Evolutionary conservation across 2,329 filamentous ascomycete species (phyloP).

Genomic region (Stagonosporopsis tanaceti): DNA sequence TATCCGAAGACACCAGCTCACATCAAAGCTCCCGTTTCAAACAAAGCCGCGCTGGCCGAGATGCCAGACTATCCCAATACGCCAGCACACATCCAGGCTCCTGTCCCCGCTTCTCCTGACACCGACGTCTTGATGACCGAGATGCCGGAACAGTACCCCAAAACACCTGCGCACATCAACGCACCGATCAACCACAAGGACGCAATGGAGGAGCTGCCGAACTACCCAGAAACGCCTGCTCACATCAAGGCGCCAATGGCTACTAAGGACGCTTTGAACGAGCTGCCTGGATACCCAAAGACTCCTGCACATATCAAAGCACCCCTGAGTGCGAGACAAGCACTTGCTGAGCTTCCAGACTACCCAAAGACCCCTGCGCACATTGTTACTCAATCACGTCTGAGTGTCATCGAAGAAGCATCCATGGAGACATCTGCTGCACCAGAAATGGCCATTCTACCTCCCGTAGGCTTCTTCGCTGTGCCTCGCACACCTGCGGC

Average conservation of each 20-base stretch:
- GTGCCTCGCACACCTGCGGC: constrained; percentile 16
- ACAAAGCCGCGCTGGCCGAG: constrained; percentile 27
- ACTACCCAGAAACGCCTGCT: constrained; percentile 30
- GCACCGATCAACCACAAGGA: neutral
- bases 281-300: constrained; percentile 36
- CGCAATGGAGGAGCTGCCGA: constrained; percentile 30
- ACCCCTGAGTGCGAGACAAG: constrained; percentile 28
- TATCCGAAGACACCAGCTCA: constrained; percentile 40
- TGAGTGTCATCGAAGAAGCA: constrained; percentile 15
- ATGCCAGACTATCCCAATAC: constrained; percentile 35
- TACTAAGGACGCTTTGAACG: constrained; percentile 27
- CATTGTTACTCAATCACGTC: constrained; percentile 5
- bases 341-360: constrained; percentile 33
- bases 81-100: constrained; percentile 27
- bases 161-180: constrained; percentile 7
- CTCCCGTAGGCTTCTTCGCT: constrained; percentile 9
- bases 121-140: constrained; percentile 21
- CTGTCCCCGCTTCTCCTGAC: constrained; percentile 6
- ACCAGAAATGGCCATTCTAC: constrained; percentile 1
- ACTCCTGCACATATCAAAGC: constrained; percentile 34
- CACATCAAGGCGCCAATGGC: constrained; percentile 29
- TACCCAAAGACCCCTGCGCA: constrained; percentile 23
- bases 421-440: constrained; percentile 12
- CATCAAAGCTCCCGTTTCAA: constrained; percentile 28
- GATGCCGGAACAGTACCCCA: constrained; percentile 21